phyloP scores from a whole-genome alignment of 2,329 filamentous ascomycete genomes.

The Penicillium sp. region DNA sequence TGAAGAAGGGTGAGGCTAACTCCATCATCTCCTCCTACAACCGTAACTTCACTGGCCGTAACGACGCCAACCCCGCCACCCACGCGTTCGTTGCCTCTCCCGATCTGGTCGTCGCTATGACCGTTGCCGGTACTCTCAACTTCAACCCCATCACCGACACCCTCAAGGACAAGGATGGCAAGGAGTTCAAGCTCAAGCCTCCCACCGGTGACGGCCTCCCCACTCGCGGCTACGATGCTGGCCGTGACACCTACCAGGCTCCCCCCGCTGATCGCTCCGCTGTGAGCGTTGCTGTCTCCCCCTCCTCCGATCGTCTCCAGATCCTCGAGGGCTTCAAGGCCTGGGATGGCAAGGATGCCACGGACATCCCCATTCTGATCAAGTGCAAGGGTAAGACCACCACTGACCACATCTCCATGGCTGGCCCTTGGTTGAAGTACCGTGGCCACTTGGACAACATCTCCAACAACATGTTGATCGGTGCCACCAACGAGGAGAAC shows the following conservation, averaged over 20 bases:
- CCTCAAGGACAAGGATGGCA: conserved; percentile 89
- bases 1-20: conserved; percentile 91
- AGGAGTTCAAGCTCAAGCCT: conserved; percentile 78
- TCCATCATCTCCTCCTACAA: conserved; percentile 98
- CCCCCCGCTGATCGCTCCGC: conserved; percentile 68
- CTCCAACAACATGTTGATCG: conserved; percentile 91
- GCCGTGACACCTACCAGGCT: conserved; percentile 89
- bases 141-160: conserved; percentile 94
- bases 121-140: conserved; percentile 70
- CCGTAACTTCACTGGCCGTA: conserved; percentile 98
- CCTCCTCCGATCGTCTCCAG: conserved; percentile 87
- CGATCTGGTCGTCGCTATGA: conserved; percentile 78
- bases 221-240: conserved; percentile 72
- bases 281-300: conserved; percentile 73
- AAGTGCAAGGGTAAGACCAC: conserved; percentile 95
- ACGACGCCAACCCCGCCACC: conserved; percentile 89
- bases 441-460: conserved; percentile 98
- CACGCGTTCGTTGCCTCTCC: conserved; percentile 89
- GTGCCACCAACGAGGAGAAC: conserved; percentile 90
- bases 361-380: conserved; percentile 81
- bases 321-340: conserved; percentile 73
- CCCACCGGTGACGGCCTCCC: conserved; percentile 78
- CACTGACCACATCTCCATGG: conserved; percentile 91
- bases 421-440: conserved; percentile 97
- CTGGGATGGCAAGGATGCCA: conserved; percentile 88